phyloP scores from a whole-genome alignment of 306 rosid genomes.

The Echinosophora koreensis region DNA sequence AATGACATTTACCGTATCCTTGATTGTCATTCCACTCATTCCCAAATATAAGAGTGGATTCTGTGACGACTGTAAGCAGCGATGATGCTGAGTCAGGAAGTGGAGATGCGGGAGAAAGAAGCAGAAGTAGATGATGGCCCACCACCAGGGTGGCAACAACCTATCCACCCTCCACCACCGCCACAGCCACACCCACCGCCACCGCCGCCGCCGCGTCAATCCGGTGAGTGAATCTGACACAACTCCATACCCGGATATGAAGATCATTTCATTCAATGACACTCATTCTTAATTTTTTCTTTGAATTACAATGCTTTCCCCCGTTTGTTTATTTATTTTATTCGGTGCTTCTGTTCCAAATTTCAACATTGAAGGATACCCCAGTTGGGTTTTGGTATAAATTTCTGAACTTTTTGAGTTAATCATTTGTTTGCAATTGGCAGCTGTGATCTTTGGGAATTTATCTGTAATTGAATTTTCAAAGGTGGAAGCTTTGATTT shows the following conservation, averaged over 20 bases:
- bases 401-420: conserved; percentile 8
- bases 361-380: neutral
- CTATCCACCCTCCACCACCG: conserved; percentile 53
- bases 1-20: too few relatives aligned
- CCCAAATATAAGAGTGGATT: neutral
- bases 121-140: conserved; percentile 80
- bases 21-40: too few relatives aligned
- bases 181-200: conserved; percentile 36
- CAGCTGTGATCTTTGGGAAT: neutral
- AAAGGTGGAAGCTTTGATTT: neutral
- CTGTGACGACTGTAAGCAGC: neutral
- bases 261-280: neutral
- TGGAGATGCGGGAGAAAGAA: conserved; percentile 15
- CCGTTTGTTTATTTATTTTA: too few relatives aligned
- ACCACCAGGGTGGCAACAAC: conserved; percentile 72
- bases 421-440: neutral
- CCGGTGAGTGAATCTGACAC: conserved; percentile 52
- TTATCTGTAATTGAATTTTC: neutral
- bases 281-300: neutral
- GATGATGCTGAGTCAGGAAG: conserved; percentile 48
- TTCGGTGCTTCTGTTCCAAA: too few relatives aligned
- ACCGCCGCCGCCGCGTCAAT: conserved; percentile 33
- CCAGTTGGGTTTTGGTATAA: neutral
- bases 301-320: neutral
- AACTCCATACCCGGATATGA: too few relatives aligned